Base-by-base conservation (phyloP, 1,284 basidiomycete genomes). In the Volvariella volvacea region DNA sequence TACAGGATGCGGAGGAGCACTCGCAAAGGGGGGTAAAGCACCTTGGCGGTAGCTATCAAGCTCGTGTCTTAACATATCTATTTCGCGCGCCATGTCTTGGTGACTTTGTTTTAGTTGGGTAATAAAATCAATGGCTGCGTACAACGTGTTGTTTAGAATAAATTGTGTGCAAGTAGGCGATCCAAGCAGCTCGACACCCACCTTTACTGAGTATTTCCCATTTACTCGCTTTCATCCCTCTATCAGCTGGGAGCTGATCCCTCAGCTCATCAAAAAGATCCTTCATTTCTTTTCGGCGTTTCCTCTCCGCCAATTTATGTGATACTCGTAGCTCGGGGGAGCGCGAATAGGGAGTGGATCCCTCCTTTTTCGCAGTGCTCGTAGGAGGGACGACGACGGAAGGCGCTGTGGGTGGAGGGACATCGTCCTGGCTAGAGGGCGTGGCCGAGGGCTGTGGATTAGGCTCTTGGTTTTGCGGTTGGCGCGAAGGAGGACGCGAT, bases 181-280 rank as follows among this genome's bases (percentile, higher is more conserved):
- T 10, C 14, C 6, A 16, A 40, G 36, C 37, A 39, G 15, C 34
- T 31, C 14, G 50, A 45, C 22, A 42, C 52, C 22, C 48, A 89
- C 92, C 88, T 80, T 94, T 93, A 64, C 82, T 92, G 31, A 96
- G 67, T 47, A 95, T 94, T 67, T 96, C 92, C 93, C 92, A 96
- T 67, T 97, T 97, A 67, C 88, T 92, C 16, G 90, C 86, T 62
- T 96, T 95, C 83, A 92, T 88, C 28, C 89, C 90, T 45, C 91
- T 76, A 63, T 94, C 91, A 37, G 88, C 85, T 2, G 93, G 93
- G 25, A 97, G 69, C 53, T 89, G 82, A 62, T 94, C 92, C 46
- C 90, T 77, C 48, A 97, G 68, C 63, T 97, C 93, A 55, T 97
- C 93, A 59, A 96, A 97, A 40, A 97, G 64, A 49, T 96, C 92